phyloP scores from a whole-genome alignment of 1,284 basidiomycete species.

The Cryptococcus deneoformans region DNA sequence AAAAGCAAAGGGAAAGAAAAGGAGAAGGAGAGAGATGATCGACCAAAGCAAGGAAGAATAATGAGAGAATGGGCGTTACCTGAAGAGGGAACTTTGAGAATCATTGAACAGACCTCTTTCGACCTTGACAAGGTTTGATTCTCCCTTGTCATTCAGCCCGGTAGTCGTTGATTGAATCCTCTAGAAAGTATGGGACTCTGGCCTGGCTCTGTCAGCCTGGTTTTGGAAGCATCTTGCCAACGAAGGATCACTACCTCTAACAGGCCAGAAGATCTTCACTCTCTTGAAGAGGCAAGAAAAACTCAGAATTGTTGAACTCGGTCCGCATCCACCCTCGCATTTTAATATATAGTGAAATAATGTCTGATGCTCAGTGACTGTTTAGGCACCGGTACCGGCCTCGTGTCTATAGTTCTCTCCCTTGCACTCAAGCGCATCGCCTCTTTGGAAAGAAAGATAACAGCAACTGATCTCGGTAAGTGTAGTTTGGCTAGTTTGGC shows the following conservation, averaged over 20 bases:
- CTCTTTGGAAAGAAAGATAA: constrained; percentile 12
- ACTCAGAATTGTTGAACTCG: constrained; percentile 59
- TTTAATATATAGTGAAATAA: not conserved
- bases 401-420: constrained; percentile 67
- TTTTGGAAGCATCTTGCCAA: constrained; percentile 46
- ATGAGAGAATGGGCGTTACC: constrained; percentile 58
- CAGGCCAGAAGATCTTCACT: constrained; percentile 8
- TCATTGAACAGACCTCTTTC: constrained; percentile 77
- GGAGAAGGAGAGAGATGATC: constrained; percentile 23
- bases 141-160: not conserved
- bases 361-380: constrained; percentile 1
- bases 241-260: not conserved
- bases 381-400: constrained; percentile 74
- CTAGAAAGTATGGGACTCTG: constrained; percentile 92
- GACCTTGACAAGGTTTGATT: constrained; percentile 77
- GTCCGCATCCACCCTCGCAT: constrained; percentile 49
- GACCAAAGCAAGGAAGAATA: constrained; percentile 67
- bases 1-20: constrained; percentile 26
- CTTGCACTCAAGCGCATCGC: constrained; percentile 46
- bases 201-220: constrained; percentile 75
- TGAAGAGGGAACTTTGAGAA: constrained; percentile 48
- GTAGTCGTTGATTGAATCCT: not conserved
- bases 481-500: constrained; percentile 5
- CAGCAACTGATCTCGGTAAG: constrained; percentile 70
- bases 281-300: constrained; percentile 13